Evolutionary conservation across 176 grass and related monocot genomes (phyloP), one percentile per base, ranked within the genome.

Genomic region (Alloteropsis semialata): DNA sequence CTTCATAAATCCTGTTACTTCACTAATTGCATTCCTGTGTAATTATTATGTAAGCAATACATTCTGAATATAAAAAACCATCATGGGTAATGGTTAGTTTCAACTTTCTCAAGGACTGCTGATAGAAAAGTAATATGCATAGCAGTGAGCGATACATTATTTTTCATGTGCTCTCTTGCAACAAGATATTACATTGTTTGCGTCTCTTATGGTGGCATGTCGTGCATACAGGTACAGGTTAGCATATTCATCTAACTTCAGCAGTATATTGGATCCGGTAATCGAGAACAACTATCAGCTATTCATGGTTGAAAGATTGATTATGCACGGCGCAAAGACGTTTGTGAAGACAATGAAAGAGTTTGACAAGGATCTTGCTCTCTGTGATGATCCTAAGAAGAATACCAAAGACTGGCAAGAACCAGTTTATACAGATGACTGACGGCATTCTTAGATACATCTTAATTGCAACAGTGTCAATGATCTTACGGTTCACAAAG

Each of bases 341-440:
- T 92, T 93, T 70, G 91, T 96, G 67, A 98, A 98, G 86, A 98
- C 96, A 29, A 91, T 95, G 78, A 93, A 96, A 80, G 96, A 98
- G 85, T 86, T 91, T 8, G 82, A 89, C 36, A 86, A 65, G n/a
- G 96, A 98, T 86, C 92, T 95, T 82, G 86, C 80, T 63, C 92
- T 98, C 24, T 91, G 90, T 15, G 92, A 98, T 27, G 96, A 95
- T 29, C 79, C 91, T 21, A 95, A 98, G 68, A 96, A 96, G 85
- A 98, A 94, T 67, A 93, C 91, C 6, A 92, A 93, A 54, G 58
- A 82, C 75, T 95, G 93, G 93, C 78, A 98, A 88, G 71, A 90
- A 79, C 93, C 96, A 54, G 93, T 95, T 88, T 90, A 93, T 81
- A 93, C 89, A 34, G 91, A 87, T 78, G 91, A 85, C 18, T 87